phyloP scores from a whole-genome alignment of 2,329 filamentous ascomycete species.

The Talaromyces marneffei region DNA sequence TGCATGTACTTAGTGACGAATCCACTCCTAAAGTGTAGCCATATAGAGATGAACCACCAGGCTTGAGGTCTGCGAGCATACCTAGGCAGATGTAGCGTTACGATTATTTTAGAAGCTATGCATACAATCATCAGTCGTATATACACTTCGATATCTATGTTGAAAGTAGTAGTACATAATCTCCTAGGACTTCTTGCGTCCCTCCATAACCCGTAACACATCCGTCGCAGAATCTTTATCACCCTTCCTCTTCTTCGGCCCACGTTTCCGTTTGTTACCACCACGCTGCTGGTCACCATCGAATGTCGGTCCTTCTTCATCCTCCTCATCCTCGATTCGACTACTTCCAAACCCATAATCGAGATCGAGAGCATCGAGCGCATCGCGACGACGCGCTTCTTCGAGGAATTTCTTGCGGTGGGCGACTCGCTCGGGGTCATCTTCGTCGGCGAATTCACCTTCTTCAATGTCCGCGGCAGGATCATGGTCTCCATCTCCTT shows the following conservation, averaged over 20 bases:
- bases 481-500: neutral
- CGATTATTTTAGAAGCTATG: neutral
- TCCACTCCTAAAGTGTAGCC: neutral
- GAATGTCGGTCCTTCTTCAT: constrained; percentile 49
- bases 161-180: neutral
- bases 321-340: constrained; percentile 80
- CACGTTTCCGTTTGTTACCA: constrained; percentile 48
- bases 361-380: constrained; percentile 81
- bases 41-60: neutral
- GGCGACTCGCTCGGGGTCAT: constrained; percentile 58
- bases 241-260: constrained; percentile 48
- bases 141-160: neutral
- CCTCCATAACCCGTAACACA: constrained; percentile 72
- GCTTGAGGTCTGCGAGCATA: neutral
- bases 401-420: constrained; percentile 69
- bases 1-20: neutral
- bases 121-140: neutral
- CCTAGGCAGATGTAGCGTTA: neutral
- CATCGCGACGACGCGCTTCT: constrained; percentile 50
- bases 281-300: constrained; percentile 31
- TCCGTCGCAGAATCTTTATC: constrained; percentile 65
- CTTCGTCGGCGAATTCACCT: constrained; percentile 19
- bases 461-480: neutral
- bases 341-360: constrained; percentile 92
- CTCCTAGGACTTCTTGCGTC: constrained; percentile 44